phyloP scores from a whole-genome alignment of 2,329 filamentous ascomycete species.

The Coniochaeta sp. region DNA sequence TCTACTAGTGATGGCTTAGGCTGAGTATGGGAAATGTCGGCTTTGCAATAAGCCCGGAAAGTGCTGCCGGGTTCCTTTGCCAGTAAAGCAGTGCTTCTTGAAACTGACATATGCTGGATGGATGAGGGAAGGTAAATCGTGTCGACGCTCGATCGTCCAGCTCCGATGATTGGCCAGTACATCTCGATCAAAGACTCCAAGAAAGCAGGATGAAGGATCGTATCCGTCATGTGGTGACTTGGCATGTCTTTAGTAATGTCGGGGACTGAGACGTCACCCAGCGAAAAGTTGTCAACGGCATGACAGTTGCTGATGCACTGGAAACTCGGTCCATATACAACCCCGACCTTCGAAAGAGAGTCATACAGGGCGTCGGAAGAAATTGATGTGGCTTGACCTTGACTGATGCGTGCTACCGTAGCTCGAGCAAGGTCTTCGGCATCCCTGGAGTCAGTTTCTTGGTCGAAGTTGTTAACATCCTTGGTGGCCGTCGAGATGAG shows the following conservation, averaged over 20 bases:
- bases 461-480: constrained; percentile 32
- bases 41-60: constrained; percentile 27
- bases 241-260: constrained; percentile 32
- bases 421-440: constrained; percentile 20
- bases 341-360: constrained; percentile 34
- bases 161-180: constrained; percentile 30
- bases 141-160: constrained; percentile 19
- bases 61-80: constrained; percentile 19
- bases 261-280: constrained; percentile 24
- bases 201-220: constrained; percentile 28
- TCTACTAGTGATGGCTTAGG: constrained; percentile 27
- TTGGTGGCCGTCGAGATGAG: constrained; percentile 31
- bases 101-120: constrained; percentile 28
- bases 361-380: constrained; percentile 34
- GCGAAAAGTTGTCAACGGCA: constrained; percentile 23
- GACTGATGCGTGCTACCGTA: constrained; percentile 19
- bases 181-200: constrained; percentile 32
- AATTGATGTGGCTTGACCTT: constrained; percentile 19
- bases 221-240: constrained; percentile 22
- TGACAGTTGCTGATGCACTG: constrained; percentile 39
- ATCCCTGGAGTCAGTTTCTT: constrained; percentile 19
- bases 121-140: constrained; percentile 35
- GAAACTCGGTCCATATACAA: constrained; percentile 43
- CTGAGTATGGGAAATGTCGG: constrained; percentile 16
- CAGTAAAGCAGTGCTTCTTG: constrained; percentile 17